phyloP scores from a whole-genome alignment of 2,329 filamentous ascomycete genomes.

The Exophiala lecanii-corni region DNA sequence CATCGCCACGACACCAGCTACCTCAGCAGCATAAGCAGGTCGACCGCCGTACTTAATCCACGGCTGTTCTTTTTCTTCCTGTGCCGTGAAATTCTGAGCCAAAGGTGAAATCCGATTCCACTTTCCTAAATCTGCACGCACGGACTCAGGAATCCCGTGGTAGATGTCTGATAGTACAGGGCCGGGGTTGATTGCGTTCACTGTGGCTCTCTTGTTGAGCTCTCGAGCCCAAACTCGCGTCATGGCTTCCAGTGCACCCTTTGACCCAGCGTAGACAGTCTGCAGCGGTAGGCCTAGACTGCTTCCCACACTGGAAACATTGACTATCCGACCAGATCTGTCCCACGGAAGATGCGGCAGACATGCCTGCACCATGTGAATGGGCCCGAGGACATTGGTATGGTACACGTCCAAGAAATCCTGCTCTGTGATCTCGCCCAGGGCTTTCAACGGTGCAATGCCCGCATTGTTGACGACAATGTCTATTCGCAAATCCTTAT shows the following conservation, averaged over 20 bases:
- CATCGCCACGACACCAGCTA: constrained; percentile 72
- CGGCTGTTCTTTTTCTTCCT: constrained; percentile 52
- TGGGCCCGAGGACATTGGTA: constrained; percentile 88
- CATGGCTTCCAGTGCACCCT: constrained; percentile 50
- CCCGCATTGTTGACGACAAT: constrained; percentile 96
- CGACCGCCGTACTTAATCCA: constrained; percentile 58
- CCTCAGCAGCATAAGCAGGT: constrained; percentile 61
- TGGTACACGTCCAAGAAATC: constrained; percentile 88
- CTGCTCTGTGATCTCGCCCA: constrained; percentile 91
- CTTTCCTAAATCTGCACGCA: constrained; percentile 45
- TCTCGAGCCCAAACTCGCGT: constrained; percentile 58
- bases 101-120: constrained; percentile 4
- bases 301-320: constrained; percentile 92
- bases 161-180: constrained; percentile 29
- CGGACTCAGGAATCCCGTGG: not conserved
- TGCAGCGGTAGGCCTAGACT: constrained; percentile 99
- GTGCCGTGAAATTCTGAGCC: constrained; percentile 44
- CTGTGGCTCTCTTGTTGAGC: constrained; percentile 52
- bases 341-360: constrained; percentile 98
- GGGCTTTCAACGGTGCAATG: constrained; percentile 94
- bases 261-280: constrained; percentile 88
- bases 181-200: constrained; percentile 56
- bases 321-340: constrained; percentile 93
- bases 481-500: constrained; percentile 64
- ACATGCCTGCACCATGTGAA: constrained; percentile 92